phyloP scores from a whole-genome alignment of 106 monocot genomes.

The Gastrodia elata region DNA sequence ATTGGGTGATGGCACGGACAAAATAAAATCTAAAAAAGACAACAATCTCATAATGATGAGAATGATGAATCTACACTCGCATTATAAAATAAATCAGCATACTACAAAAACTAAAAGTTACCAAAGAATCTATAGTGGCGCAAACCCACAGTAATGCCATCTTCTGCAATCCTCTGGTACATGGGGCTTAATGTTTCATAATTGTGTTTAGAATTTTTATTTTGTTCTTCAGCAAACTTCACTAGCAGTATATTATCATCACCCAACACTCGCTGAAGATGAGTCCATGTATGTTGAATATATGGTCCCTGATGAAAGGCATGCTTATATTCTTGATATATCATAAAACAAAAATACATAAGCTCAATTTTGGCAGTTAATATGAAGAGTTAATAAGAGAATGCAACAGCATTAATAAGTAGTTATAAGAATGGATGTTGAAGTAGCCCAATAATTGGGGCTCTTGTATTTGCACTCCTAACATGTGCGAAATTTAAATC shows the following conservation, averaged over 20 bases:
- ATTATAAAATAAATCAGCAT: background rate
- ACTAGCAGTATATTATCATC: slow-evolving; percentile 75
- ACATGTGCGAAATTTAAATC: no score
- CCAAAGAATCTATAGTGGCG: slow-evolving; percentile 61
- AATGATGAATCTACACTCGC: background rate
- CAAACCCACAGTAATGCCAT: slow-evolving; percentile 56
- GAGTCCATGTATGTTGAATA: slow-evolving; percentile 45
- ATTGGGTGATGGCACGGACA: background rate
- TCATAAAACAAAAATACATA: background rate
- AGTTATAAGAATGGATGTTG: no score
- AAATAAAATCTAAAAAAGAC: background rate
- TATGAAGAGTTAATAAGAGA: no score
- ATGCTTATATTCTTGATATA: slow-evolving; percentile 7
- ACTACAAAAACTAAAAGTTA: slow-evolving; percentile 18
- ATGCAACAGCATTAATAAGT: no score
- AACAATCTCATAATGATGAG: background rate
- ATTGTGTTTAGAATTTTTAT: background rate
- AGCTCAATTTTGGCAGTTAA: background rate
- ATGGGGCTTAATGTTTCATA: background rate
- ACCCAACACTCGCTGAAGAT: slow-evolving; percentile 51
- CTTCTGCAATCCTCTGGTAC: slow-evolving; percentile 41
- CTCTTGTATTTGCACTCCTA: no score
- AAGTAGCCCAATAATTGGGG: no score
- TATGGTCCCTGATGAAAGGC: slow-evolving; percentile 47
- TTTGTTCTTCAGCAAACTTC: slow-evolving; percentile 36